A percentile compares a stretch with the other conserved stretches of the same genome.
phyloP scores from a whole-genome alignment of 169 alveolate species.

The Pseudocohnilembus persalinus region DNA sequence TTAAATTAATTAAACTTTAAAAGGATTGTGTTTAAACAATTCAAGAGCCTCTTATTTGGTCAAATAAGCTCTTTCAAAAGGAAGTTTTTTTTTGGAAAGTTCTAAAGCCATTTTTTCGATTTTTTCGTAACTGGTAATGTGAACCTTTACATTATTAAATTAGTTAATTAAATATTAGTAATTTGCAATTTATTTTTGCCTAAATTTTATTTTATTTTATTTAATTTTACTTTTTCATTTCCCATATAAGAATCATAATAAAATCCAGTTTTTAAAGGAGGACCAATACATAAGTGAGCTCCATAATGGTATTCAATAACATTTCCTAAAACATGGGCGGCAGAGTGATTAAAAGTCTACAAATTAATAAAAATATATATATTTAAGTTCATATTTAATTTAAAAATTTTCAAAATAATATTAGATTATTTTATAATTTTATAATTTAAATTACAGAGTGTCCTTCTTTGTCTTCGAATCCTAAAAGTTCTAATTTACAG shows the following conservation, averaged over 20 bases:
- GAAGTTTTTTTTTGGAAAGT: conserved; percentile 86
- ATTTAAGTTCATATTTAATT: no score
- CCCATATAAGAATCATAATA: conserved; percentile 98
- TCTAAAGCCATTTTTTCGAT: conserved; percentile 82
- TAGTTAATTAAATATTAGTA: no score
- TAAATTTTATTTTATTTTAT: conserved; percentile 9
- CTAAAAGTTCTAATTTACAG: conserved; percentile 89
- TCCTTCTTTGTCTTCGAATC: conserved; percentile 95
- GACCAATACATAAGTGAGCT: conserved; percentile 97
- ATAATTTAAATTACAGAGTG: conserved; percentile 58
- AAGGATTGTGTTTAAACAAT: conserved; percentile 96
- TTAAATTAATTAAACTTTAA: conserved; percentile 95
- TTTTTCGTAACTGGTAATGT: conserved; percentile 40
- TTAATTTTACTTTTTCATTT: conserved; percentile 57
- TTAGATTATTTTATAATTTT: no score
- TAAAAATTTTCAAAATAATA: no score
- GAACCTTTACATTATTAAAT: background rate
- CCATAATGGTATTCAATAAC: conserved; percentile 96
- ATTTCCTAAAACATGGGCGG: conserved; percentile 97
- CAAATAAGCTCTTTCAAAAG: conserved; percentile 93
- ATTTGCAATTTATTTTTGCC: no score
- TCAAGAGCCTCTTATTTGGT: conserved; percentile 97
- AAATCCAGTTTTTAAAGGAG: conserved; percentile 95
- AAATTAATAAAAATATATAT: background rate
- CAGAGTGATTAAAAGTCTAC: conserved; percentile 97